Base-by-base conservation (phyloP, 106 monocot genomes). In the Apostasia shenzhenica region DNA sequence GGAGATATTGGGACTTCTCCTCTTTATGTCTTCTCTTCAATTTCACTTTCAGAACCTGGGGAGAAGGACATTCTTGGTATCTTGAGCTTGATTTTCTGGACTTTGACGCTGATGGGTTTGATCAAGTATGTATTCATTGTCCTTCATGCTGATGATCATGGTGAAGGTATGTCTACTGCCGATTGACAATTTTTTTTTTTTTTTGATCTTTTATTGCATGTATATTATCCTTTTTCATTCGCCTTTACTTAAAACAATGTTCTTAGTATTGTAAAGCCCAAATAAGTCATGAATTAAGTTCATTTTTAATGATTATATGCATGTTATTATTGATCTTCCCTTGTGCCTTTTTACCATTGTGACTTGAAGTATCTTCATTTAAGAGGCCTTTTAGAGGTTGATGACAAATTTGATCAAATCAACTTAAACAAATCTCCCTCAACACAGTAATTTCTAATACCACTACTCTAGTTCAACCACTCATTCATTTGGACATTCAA, bases 1-100 rank as follows among this genome's bases (percentile, higher is more conserved):
- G 87, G 87, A 0, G 87, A 87, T 70, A 39, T 87, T 38, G 87
- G 87, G 41, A 87, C 87, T 3, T 87, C 87, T 26, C 87, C 87
- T 14, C 81, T 87, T 11, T 87, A 87, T 41, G 75, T 75, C 12
- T 87, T 87, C 80, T 75, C 83, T 1, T 87, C 87, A 0, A 75
- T 87, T 63, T 66, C 9, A 0, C 42, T 87, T 55, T 8, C 59
- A 2, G 48, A 83, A 4, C 80, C 81, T 0, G 73, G 59, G 1
- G 83, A 81, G 72, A 5, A 47, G 6, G 87, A 87, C 66, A 69
- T 83, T 45, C 60, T 87, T 46, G 87, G 87, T 1, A 76, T 83
- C 14, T 9, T 83, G 12, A 87, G 87, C 59, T 46, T 87, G 38
- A 80, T 87, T 56, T 75, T 83, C 11, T 87, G 87, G 87, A 87